These are phyloP conservation scores for Xylaria castorea DNA, from an alignment of 495 filamentous ascomycete species.

Conservation along the genomic window DNA sequence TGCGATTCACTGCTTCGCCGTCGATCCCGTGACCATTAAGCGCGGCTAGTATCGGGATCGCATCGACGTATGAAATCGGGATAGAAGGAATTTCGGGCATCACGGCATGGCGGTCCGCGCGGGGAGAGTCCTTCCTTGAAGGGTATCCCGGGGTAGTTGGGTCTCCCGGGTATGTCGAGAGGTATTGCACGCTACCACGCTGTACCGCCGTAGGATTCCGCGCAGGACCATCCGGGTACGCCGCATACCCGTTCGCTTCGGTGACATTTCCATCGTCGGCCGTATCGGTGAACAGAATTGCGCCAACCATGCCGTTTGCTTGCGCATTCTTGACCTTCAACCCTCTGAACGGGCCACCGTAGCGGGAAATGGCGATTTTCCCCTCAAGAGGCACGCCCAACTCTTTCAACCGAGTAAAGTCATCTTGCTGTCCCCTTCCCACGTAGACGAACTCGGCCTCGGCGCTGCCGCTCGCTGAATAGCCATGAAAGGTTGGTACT, in stretches of 20 bases:
- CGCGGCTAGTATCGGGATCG: slow-evolving; percentile 75
- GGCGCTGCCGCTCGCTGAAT: slow-evolving; percentile 81
- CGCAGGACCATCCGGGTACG: slow-evolving; percentile 83
- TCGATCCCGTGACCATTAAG: slow-evolving; percentile 83
- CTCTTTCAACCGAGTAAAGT: slow-evolving; percentile 76
- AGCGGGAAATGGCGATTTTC: slow-evolving; percentile 82
- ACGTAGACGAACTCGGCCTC: slow-evolving; percentile 73
- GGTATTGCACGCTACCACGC: slow-evolving; percentile 78
- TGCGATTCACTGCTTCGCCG: slow-evolving; percentile 71
- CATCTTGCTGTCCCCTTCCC: slow-evolving; percentile 78
- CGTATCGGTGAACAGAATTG: slow-evolving; percentile 82
- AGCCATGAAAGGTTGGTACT: slow-evolving; percentile 88
- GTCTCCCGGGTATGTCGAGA: slow-evolving; percentile 63
- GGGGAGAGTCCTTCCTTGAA: slow-evolving; percentile 76
- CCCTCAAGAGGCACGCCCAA: slow-evolving; percentile 74
- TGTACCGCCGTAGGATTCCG: slow-evolving; percentile 83
- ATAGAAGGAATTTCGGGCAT: slow-evolving; percentile 84
- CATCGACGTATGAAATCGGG: slow-evolving; percentile 83
- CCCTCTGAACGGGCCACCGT: slow-evolving; percentile 80
- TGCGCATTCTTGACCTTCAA: slow-evolving; percentile 86
- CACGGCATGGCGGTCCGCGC: slow-evolving; percentile 63
- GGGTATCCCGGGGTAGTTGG: slow-evolving; percentile 91
- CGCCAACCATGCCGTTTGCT: slow-evolving; percentile 82
- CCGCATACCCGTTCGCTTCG: slow-evolving; percentile 73
- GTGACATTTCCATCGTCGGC: slow-evolving; percentile 78